Percentiles rank a stretch among this genome's conserved stretches.
Evolutionary conservation across 305 asterid genomes (phyloP).

Genomic region (Fraxinus floribunda): DNA sequence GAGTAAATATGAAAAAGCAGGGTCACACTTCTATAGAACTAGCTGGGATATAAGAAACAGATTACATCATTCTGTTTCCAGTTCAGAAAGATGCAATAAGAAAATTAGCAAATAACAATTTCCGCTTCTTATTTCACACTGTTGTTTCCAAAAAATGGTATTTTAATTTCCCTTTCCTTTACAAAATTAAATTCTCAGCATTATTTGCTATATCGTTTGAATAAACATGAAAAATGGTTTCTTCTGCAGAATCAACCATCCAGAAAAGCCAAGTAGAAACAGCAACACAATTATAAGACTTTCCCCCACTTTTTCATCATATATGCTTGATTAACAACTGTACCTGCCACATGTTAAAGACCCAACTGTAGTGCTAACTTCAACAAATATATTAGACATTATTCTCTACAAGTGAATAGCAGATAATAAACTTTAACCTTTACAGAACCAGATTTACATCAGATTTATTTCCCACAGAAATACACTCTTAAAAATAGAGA

Average conservation of each 20-base stretch:
- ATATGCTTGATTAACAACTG: not conserved
- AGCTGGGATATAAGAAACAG: not conserved
- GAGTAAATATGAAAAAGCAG: not conserved
- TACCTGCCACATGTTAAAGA: not conserved
- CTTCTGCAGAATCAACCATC: not conserved
- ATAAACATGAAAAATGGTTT: not conserved
- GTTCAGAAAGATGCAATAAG: not conserved
- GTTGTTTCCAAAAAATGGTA: not conserved
- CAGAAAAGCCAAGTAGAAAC: not conserved
- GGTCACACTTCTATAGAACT: not conserved
- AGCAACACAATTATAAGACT: not conserved
- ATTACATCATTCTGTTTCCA: not conserved
- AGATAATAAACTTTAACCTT: not conserved
- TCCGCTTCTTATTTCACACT: not conserved
- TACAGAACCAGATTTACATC: not conserved
- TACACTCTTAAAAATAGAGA: not conserved
- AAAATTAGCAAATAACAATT: not conserved
- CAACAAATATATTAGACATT: conserved; percentile 1
- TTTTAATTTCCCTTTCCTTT: not conserved
- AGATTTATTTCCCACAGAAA: not conserved
- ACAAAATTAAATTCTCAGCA: not conserved
- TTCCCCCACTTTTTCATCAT: not conserved
- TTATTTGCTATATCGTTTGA: not conserved
- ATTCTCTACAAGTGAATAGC: conserved; percentile 9
- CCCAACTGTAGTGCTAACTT: not conserved